Conservation (phyloP, 257 asterid species). For the Primulina tabacum region DNA sequence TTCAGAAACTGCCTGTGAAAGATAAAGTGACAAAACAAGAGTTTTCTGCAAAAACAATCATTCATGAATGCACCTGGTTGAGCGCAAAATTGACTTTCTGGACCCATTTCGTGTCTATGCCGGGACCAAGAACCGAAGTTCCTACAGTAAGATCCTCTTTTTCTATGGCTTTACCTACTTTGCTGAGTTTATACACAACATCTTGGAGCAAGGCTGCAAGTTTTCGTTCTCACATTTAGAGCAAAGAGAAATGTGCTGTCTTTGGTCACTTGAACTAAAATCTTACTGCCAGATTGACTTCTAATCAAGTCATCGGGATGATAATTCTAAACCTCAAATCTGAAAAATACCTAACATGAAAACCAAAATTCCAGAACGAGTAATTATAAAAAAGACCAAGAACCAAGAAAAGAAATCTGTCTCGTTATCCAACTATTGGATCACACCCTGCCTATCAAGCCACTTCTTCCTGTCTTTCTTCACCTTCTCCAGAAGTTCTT, state of each 20-base stretch:
- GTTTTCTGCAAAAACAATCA: neutral
- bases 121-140: slow-evolving; percentile 67
- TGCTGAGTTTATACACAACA: slow-evolving; percentile 74
- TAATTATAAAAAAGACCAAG: neutral
- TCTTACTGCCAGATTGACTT: too few species aligned
- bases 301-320: too few species aligned
- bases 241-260: too few species aligned
- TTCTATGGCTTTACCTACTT: slow-evolving; percentile 81
- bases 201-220: slow-evolving; percentile 85
- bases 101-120: slow-evolving; percentile 70
- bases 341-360: too few species aligned
- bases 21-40: neutral
- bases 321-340: too few species aligned
- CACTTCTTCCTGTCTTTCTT: slow-evolving; percentile 85
- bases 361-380: too few species aligned
- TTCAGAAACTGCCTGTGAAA: neutral
- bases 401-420: slow-evolving; percentile 44
- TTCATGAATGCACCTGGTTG: too few species aligned
- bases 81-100: slow-evolving; percentile 69
- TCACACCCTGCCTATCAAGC: slow-evolving; percentile 61
- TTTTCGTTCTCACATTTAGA: slow-evolving; percentile 5
- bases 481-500: slow-evolving; percentile 80
- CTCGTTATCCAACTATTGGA: slow-evolving; percentile 59
- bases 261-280: too few species aligned
- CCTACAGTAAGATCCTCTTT: slow-evolving; percentile 69